These are phyloP conservation scores for Boletus sensibilis DNA, from an alignment of 768 basidiomycete species.

Conservation along the genomic window DNA sequence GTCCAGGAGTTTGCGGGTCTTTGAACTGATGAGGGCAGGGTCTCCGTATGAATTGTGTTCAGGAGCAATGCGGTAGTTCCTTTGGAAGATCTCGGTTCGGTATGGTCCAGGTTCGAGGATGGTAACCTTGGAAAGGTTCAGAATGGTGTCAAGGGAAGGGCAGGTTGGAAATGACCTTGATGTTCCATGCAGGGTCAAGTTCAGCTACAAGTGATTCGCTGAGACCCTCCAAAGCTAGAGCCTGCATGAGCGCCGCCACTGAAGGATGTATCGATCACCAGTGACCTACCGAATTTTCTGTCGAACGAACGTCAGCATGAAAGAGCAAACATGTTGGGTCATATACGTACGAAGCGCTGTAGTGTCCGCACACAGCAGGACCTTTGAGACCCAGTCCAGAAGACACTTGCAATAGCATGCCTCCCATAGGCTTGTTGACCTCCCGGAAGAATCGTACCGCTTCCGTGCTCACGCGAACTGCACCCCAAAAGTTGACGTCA, in stretches of 20 bases:
- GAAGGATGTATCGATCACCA: not conserved
- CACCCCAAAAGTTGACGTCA: not conserved
- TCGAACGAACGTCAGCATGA: not conserved
- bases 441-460: not conserved
- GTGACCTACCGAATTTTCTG: not conserved
- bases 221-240: not conserved
- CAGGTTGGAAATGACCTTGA: not conserved
- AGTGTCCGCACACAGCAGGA: not conserved
- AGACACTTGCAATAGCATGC: not conserved
- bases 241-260: not conserved
- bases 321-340: not conserved
- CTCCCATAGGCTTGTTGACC: not conserved
- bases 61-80: not conserved
- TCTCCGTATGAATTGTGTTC: slow-evolving; percentile 11
- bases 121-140: too few relatives aligned
- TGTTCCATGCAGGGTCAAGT: not conserved
- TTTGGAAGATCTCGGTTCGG: not conserved
- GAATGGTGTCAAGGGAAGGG: too few relatives aligned
- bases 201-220: not conserved
- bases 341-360: too few relatives aligned
- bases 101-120: not conserved
- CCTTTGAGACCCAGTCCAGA: not conserved
- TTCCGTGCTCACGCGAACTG: not conserved
- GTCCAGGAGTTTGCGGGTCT: not conserved
- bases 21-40: not conserved